phyloP scores from a whole-genome alignment of 1,284 basidiomycete species.

The Malassezia restricta region DNA sequence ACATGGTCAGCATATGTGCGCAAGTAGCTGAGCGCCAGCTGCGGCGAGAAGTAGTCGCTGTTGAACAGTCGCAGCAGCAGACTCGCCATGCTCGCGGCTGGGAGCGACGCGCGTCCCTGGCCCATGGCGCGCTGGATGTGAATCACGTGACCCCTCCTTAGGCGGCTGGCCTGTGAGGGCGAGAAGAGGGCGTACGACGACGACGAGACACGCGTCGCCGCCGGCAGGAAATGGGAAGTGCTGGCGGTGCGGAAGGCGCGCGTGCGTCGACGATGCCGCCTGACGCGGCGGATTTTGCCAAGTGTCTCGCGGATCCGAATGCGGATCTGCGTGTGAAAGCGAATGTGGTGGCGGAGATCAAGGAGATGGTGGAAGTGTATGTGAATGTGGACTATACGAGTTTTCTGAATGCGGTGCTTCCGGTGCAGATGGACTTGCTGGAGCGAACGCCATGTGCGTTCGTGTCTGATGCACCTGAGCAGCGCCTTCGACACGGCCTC shows the following conservation, averaged over 20 bases:
- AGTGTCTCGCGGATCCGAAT: constrained; percentile 8
- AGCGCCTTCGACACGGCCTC: constrained; percentile 53
- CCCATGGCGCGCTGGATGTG: not conserved
- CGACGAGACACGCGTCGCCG: not conserved
- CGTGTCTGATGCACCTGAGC: constrained; percentile 67
- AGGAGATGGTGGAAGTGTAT: constrained; percentile 35
- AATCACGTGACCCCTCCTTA: constrained; percentile 4
- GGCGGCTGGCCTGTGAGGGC: not conserved
- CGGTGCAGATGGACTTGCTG: constrained; percentile 66
- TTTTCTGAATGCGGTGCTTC: constrained; percentile 54
- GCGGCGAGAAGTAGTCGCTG: constrained; percentile 43
- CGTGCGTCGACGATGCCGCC: constrained; percentile 10
- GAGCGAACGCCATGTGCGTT: constrained; percentile 65
- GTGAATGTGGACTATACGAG: constrained; percentile 58
- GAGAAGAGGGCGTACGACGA: not conserved
- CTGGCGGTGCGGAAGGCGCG: constrained; percentile 9
- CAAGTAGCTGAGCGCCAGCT: constrained; percentile 42
- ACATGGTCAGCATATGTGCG: constrained; percentile 43
- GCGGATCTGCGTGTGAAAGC: constrained; percentile 25
- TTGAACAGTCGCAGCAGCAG: constrained; percentile 43
- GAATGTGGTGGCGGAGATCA: constrained; percentile 31
- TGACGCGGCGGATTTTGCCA: constrained; percentile 10
- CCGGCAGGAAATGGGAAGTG: not conserved
- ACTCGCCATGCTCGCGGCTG: constrained; percentile 27
- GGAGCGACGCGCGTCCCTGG: not conserved